Conservation (phyloP, 108 stramenopile genomes). For the Discostella stelligeroides region DNA sequence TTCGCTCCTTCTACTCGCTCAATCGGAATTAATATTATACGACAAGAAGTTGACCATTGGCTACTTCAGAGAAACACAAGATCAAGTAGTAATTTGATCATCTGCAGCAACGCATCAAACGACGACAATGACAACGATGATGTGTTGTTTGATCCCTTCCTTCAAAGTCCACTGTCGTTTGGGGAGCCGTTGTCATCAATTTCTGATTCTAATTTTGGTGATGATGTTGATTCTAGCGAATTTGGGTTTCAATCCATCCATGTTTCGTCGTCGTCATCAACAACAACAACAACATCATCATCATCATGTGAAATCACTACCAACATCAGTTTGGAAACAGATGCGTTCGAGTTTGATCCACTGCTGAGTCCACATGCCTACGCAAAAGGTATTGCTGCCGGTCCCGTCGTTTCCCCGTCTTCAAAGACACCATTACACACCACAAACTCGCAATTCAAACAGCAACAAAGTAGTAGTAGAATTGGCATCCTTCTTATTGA, state of each 20-base stretch:
- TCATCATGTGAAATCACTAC: too few species aligned
- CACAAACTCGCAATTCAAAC: too few species aligned
- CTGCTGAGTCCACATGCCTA: slow-evolving; percentile 79
- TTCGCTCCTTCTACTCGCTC: too few species aligned
- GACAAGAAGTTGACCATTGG: too few species aligned
- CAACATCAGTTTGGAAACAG: too few species aligned
- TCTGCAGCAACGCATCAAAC: not conserved
- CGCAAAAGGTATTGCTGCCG: slow-evolving; percentile 61
- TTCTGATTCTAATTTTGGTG: not conserved
- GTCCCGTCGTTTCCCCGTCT: slow-evolving; percentile 5
- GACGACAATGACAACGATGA: slow-evolving; percentile 1
- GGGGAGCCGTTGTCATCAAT: not conserved
- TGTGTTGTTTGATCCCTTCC: slow-evolving; percentile 11
- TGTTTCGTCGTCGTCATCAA: not conserved
- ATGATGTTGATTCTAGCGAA: not conserved
- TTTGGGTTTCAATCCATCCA: too few species aligned
- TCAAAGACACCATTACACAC: slow-evolving; percentile 8
- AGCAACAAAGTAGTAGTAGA: too few species aligned
- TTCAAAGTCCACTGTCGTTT: slow-evolving; percentile 4
- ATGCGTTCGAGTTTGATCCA: slow-evolving; percentile 74
- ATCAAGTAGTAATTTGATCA: too few species aligned
- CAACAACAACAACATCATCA: not conserved
- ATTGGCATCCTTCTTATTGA: not conserved
- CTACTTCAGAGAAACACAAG: too few species aligned
- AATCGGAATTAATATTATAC: too few species aligned